Percentiles rank a stretch among this genome's conserved stretches.
These are phyloP conservation scores for Penicillium sp. DNA, from an alignment of 2,329 filamentous ascomycete species.

Conservation along the genomic window DNA sequence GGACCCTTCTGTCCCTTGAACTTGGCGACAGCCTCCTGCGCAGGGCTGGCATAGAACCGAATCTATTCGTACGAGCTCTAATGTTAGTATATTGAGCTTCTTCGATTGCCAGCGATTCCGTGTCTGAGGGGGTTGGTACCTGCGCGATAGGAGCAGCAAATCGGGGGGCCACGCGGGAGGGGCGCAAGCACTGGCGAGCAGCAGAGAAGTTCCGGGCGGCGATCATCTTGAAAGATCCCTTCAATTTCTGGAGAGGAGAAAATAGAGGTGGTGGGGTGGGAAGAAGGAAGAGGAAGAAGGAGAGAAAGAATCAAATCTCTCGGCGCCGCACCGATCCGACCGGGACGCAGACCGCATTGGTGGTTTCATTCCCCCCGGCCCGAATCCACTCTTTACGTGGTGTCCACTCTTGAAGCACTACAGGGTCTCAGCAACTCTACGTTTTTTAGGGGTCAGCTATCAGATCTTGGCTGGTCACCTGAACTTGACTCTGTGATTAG, in stretches of 20 bases:
- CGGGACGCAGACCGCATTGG: conserved; percentile 25
- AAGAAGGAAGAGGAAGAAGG: conserved; percentile 15
- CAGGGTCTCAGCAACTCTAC: background rate
- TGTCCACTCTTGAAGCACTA: conserved; percentile 10
- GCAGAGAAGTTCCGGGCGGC: conserved; percentile 74
- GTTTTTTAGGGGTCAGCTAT: conserved; percentile 3
- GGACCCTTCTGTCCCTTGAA: conserved; percentile 88
- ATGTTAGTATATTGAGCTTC: conserved; percentile 22
- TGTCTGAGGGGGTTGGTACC: conserved; percentile 47
- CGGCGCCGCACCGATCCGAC: conserved; percentile 26
- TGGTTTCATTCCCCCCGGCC: conserved; percentile 23
- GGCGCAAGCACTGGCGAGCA: conserved; percentile 75
- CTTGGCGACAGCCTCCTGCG: conserved; percentile 75
- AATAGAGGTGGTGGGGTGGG: conserved; percentile 22
- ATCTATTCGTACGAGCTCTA: conserved; percentile 40
- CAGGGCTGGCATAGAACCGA: conserved; percentile 59
- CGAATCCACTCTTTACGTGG: conserved; percentile 20
- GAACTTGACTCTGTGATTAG: conserved; percentile 1
- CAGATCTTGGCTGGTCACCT: conserved; percentile 4
- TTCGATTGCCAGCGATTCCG: conserved; percentile 12
- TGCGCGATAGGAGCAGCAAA: conserved; percentile 54
- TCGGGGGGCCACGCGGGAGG: conserved; percentile 52
- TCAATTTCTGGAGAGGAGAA: conserved; percentile 16
- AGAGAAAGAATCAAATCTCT: conserved; percentile 28
- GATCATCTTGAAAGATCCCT: conserved; percentile 65